Evolutionary conservation across 2,329 filamentous ascomycete genomes (phyloP), one percentile per base, ranked within the genome.

Genomic region (Pseudopyricularia cyperi): DNA sequence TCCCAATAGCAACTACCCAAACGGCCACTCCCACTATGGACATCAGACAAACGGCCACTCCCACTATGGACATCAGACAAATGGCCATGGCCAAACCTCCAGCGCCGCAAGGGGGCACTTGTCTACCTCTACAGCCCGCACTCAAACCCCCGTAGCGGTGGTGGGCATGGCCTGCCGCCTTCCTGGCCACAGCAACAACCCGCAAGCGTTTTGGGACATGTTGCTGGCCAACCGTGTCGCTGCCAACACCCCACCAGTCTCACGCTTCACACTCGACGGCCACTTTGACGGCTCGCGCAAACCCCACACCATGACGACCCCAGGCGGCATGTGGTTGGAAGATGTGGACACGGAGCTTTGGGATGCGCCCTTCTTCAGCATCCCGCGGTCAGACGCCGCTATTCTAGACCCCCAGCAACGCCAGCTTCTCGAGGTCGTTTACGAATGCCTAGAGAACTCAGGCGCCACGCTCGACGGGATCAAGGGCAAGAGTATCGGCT

Each of bases 351-450:
- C 28, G 52, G 59, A n/a, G 65, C 58, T 61, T 1, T 67, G 72
- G 39, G 67, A 72, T 47, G 62, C 64, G 19, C n/a, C 28, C 0
- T 68, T 68, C 50, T 70, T 69, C 56, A 56, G 58, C 47, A 62
- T 69, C 19, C 58, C 57, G 4, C 56, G 57, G 1, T 52, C 54
- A 7, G 66, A 68, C 46, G 65, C 64, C 22, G 56, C 57, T 12
- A 53, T 59, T 14, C 65, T 68, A 50, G 65, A 66, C 33, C 63
- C 63, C 0, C 61, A 66, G 34, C 62, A 65, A n/a, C 57, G 65
- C 0, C 55, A 62, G 11, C 44, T 65, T n/a, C 58, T 68, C 3
- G 66, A 70, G 52, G 61, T 60, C 0, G 60, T 62, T 6, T 70
- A 67, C 48, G 66, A 70, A 52, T 59, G 59, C 6, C 52, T 69